phyloP scores from a whole-genome alignment of 768 basidiomycete species.

The Termitomyces sp. region DNA sequence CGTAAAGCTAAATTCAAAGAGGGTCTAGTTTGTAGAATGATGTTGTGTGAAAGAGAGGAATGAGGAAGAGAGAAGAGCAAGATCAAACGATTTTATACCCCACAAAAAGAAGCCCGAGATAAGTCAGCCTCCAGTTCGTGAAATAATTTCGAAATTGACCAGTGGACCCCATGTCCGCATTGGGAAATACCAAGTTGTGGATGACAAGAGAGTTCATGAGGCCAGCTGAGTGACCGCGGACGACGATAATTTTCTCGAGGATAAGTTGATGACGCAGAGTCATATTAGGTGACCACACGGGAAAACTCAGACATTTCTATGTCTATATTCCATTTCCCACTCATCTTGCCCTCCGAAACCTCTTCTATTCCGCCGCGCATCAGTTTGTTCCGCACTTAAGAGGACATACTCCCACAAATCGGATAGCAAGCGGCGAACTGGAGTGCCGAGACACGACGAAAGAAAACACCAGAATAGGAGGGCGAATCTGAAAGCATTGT shows the following conservation, averaged over 20 bases:
- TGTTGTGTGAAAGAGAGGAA: conserved; percentile 12
- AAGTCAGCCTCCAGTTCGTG: conserved; percentile 1
- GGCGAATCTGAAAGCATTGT: conserved; percentile 28
- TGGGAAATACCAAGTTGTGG: background rate
- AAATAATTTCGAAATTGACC: background rate
- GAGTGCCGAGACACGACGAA: conserved; percentile 58
- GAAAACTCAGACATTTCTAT: conserved; percentile 16
- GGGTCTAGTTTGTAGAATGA: conserved; percentile 6
- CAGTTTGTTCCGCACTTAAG: conserved; percentile 29
- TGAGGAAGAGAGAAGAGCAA: background rate
- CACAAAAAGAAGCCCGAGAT: background rate
- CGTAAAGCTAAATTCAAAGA: conserved; percentile 7
- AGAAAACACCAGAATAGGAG: conserved; percentile 60
- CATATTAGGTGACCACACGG: background rate
- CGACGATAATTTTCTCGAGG: background rate
- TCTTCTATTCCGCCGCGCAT: conserved; percentile 24
- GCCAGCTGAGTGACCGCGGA: background rate
- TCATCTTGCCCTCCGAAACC: conserved; percentile 41
- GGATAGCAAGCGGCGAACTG: conserved; percentile 37
- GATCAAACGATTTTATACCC: conserved; percentile 6
- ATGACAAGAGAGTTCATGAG: background rate
- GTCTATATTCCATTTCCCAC: conserved; percentile 52
- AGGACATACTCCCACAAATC: conserved; percentile 43
- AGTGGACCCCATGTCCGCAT: conserved; percentile 6
- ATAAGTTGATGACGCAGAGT: background rate